Conservation (phyloP, 306 rosid genomes). For the Prosopis cineraria region DNA sequence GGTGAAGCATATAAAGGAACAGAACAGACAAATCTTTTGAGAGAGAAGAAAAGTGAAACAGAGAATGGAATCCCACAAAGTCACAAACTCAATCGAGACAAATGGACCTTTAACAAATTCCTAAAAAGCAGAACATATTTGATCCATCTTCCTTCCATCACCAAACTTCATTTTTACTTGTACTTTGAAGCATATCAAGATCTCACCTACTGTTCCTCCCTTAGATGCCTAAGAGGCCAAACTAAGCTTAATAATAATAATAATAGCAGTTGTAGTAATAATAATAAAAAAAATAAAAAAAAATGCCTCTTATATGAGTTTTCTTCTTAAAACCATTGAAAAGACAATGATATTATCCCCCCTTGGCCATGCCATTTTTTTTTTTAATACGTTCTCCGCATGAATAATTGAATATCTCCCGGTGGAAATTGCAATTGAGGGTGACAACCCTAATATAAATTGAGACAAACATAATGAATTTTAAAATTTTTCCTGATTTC, state of each 20-base stretch:
- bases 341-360: conserved; percentile 27
- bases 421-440: background rate
- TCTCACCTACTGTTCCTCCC: conserved; percentile 43
- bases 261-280: no score
- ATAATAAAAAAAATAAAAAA: background rate
- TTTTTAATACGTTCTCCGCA: conserved; percentile 10
- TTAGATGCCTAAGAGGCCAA: conserved; percentile 22
- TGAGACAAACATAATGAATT: no score
- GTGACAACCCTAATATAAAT: background rate
- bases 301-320: conserved; percentile 1
- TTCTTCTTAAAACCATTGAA: conserved; percentile 37
- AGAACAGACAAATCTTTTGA: conserved; percentile 36
- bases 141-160: conserved; percentile 21
- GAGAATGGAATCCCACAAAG: conserved; percentile 70
- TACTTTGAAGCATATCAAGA: conserved; percentile 50
- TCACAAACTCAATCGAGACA: conserved; percentile 72
- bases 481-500: no score
- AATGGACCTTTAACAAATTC: conserved; percentile 66
- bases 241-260: conserved; percentile 31
- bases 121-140: conserved; percentile 54
- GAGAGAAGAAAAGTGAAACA: background rate
- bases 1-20: conserved; percentile 42
- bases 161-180: conserved; percentile 38
- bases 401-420: conserved; percentile 37
- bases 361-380: conserved; percentile 29